A percentile compares a stretch with the other conserved stretches of the same genome.
Conservation (phyloP, 345 rosid species). For the Eucalyptus sp. region DNA sequence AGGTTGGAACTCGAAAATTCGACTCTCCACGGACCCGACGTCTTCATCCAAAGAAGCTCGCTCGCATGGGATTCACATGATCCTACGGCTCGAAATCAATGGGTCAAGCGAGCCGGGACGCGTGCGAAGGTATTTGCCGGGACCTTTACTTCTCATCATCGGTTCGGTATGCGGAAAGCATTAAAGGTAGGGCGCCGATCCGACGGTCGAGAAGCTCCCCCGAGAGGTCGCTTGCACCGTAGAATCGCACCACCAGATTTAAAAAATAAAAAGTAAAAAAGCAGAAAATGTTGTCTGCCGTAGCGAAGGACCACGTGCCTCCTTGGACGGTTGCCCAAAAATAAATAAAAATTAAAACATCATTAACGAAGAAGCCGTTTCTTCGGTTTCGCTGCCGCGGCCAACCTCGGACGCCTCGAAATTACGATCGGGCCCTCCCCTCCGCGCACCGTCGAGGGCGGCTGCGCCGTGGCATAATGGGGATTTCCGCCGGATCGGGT, state of each 20-base stretch:
- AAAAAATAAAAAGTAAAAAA: neutral
- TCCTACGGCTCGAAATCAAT: neutral
- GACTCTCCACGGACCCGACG: fast-evolving
- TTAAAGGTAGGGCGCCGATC: neutral
- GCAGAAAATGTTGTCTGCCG: neutral
- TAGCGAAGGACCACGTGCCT: neutral
- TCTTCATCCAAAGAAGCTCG: neutral
- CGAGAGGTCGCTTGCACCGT: neutral
- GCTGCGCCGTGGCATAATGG: neutral
- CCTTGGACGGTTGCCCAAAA: neutral
- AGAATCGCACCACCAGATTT: neutral
- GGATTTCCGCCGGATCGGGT: neutral
- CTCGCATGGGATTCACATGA: neutral
- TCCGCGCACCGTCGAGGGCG: neutral
- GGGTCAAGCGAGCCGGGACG: neutral
- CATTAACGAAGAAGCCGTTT: neutral
- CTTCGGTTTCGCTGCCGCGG: neutral
- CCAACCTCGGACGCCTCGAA: neutral
- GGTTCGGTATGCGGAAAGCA: neutral
- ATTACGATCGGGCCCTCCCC: neutral
- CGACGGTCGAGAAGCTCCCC: neutral
- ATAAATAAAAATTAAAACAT: fast-evolving
- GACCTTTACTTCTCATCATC: neutral
- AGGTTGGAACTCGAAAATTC: neutral
- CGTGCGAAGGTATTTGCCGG: neutral